A percentile compares a stretch with the other conserved stretches of the same genome.
These are phyloP conservation scores for Annona squamosa DNA, from an alignment of 164 flowering plant species.

Conservation along the genomic window DNA sequence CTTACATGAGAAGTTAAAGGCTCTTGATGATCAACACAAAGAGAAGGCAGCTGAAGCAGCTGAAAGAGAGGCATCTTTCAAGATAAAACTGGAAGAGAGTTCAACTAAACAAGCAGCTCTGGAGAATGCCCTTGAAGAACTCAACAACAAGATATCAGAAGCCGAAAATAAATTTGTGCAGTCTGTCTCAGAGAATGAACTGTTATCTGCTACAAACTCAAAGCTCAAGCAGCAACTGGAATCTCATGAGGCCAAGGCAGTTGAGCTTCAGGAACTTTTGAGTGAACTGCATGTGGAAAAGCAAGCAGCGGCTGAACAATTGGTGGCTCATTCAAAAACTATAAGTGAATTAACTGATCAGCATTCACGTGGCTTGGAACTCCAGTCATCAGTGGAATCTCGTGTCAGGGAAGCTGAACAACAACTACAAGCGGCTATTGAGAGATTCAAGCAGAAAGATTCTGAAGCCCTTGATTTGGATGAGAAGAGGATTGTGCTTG, in stretches of 20 bases:
- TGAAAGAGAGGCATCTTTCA: conserved; percentile 36
- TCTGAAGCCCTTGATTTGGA: conserved; percentile 49
- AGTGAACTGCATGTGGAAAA: conserved; percentile 44
- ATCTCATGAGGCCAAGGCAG: conserved; percentile 27
- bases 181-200: conserved; percentile 54
- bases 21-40: conserved; percentile 51
- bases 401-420: conserved; percentile 36
- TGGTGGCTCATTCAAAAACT: conserved; percentile 46
- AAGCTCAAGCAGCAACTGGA: conserved; percentile 39
- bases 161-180: conserved; percentile 49
- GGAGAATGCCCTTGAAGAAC: conserved; percentile 49
- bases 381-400: conserved; percentile 39
- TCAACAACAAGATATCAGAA: conserved; percentile 38
- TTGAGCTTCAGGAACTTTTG: conserved; percentile 58
- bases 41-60: conserved; percentile 38
- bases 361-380: conserved; percentile 46
- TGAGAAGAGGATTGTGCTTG: conserved; percentile 43
- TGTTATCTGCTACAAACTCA: conserved; percentile 55
- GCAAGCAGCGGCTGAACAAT: conserved; percentile 40
- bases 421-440: conserved; percentile 40
- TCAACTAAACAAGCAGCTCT: conserved; percentile 31
- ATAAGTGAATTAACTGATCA: conserved; percentile 53
- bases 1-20: conserved; percentile 36
- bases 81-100: conserved; percentile 43
- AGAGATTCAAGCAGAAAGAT: conserved; percentile 33